phyloP scores from a whole-genome alignment of 2,329 filamentous ascomycete genomes.

The Neonectria faginata region DNA sequence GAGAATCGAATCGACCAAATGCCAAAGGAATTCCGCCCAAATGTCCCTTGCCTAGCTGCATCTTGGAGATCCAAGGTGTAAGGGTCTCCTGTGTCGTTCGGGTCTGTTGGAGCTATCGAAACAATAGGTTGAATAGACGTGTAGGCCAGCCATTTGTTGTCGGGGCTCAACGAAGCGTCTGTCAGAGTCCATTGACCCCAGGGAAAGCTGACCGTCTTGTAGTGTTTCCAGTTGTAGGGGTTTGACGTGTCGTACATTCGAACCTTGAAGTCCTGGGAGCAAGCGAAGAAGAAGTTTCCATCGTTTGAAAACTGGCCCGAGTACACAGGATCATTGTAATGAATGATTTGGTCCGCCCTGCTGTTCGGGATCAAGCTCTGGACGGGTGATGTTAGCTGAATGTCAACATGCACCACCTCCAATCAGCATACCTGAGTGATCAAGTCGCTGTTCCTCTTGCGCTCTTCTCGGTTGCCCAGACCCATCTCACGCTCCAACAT shows the following conservation, averaged over 20 bases:
- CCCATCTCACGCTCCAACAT: conserved; percentile 87
- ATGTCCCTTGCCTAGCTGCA: conserved; percentile 44
- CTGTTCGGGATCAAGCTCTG: conserved; percentile 82
- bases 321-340: conserved; percentile 88
- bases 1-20: conserved; percentile 96
- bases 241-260: conserved; percentile 98
- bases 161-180: conserved; percentile 88
- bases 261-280: conserved; percentile 91
- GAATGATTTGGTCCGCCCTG: conserved; percentile 85
- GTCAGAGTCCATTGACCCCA: conserved; percentile 96
- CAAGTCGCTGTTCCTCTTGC: conserved; percentile 70
- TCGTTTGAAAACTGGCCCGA: conserved; percentile 97
- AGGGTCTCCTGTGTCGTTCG: conserved; percentile 82
- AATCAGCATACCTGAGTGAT: conserved; percentile 72
- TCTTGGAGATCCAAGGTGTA: conserved; percentile 77
- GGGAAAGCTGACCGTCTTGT: conserved; percentile 88
- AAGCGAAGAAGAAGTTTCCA: conserved; percentile 96
- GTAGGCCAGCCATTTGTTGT: conserved; percentile 93
- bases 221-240: conserved; percentile 94
- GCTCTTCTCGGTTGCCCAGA: conserved; percentile 69
- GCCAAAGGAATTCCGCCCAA: conserved; percentile 58
- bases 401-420: not conserved
- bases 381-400: conserved; percentile 17
- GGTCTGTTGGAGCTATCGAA: conserved; percentile 88
- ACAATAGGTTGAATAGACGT: conserved; percentile 88